These are phyloP conservation scores for Vitis amurensis DNA, from an alignment of 164 flowering plant genomes.

Conservation along the genomic window DNA sequence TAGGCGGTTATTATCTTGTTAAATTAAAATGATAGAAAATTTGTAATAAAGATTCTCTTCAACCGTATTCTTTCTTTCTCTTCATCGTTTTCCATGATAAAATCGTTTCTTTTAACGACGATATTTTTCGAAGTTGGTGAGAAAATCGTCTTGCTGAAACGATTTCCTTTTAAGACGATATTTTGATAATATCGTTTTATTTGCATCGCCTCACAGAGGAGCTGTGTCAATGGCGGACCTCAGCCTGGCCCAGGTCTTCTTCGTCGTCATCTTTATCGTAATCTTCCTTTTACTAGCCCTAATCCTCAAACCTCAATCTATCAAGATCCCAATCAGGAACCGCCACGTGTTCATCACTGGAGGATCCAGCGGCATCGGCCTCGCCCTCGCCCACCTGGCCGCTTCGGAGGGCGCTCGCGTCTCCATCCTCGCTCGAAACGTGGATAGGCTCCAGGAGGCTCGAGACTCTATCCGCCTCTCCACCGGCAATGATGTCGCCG, in stretches of 20 bases:
- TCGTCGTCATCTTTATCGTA: constrained; percentile 30
- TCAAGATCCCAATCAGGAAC: constrained; percentile 62
- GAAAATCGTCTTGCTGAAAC: too few relatives aligned
- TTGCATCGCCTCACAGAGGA: not conserved
- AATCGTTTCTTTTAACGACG: too few relatives aligned
- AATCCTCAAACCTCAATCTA: constrained; percentile 58
- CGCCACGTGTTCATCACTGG: constrained; percentile 95
- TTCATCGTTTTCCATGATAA: too few relatives aligned
- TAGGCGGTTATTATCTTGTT: too few relatives aligned
- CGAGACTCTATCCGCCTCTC: constrained; percentile 55
- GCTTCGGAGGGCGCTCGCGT: constrained; percentile 81
- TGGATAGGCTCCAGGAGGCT: constrained; percentile 64
- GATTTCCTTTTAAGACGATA: too few relatives aligned
- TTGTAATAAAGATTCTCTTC: too few relatives aligned
- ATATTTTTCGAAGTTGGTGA: too few relatives aligned
- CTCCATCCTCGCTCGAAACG: constrained; percentile 79
- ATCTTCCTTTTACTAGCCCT: constrained; percentile 45
- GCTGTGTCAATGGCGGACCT: constrained; percentile 40
- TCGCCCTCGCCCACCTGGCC: constrained; percentile 75
- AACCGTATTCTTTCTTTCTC: too few relatives aligned
- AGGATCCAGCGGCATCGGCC: constrained; percentile 96
- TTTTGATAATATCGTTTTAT: too few relatives aligned
- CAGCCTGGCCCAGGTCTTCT: constrained; percentile 22
- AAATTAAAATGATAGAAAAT: too few relatives aligned
- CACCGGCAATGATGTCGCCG: constrained; percentile 64